phyloP scores from a whole-genome alignment of 1,284 basidiomycete genomes.

The Phenoliferia sp. region DNA sequence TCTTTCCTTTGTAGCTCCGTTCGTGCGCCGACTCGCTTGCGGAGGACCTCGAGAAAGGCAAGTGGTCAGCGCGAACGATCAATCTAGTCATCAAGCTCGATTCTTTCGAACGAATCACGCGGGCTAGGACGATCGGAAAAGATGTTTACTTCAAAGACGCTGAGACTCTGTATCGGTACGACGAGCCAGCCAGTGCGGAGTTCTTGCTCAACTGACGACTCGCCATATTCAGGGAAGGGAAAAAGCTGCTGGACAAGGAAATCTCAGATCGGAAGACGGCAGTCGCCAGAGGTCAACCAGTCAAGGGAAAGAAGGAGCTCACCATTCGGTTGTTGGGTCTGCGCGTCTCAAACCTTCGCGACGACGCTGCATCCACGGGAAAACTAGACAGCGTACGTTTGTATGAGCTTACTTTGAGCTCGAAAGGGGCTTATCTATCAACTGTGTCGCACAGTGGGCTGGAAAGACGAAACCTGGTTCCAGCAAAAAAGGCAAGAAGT shows the following conservation, averaged over 20 bases:
- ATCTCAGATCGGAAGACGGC: slow-evolving; percentile 13
- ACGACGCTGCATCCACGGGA: slow-evolving; percentile 15
- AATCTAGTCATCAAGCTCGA: slow-evolving; percentile 49
- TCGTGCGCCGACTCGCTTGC: slow-evolving; percentile 74
- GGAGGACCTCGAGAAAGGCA: slow-evolving; percentile 59
- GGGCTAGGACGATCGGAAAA: slow-evolving; percentile 66
- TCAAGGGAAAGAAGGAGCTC: slow-evolving; percentile 18
- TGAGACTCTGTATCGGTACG: slow-evolving; percentile 20
- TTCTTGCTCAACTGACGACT: no score
- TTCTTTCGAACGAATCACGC: slow-evolving; percentile 74
- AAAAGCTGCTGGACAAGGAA: slow-evolving; percentile 29
- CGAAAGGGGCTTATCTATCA: no score
- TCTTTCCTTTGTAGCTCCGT: slow-evolving; percentile 62
- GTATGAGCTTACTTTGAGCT: no score
- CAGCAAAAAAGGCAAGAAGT: slow-evolving; percentile 5
- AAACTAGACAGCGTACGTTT: background rate
- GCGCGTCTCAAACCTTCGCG: slow-evolving; percentile 30
- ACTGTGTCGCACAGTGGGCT: background rate
- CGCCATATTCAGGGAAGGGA: slow-evolving; percentile 13
- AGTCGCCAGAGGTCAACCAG: slow-evolving; percentile 9
- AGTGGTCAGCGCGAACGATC: slow-evolving; percentile 44
- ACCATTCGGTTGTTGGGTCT: slow-evolving; percentile 32
- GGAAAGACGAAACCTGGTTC: background rate
- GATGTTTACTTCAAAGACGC: slow-evolving; percentile 23
- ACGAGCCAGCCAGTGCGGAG: background rate